Evolutionary conservation across 768 basidiomycete species (phyloP).

Genomic region (Termitomyces sp.): DNA sequence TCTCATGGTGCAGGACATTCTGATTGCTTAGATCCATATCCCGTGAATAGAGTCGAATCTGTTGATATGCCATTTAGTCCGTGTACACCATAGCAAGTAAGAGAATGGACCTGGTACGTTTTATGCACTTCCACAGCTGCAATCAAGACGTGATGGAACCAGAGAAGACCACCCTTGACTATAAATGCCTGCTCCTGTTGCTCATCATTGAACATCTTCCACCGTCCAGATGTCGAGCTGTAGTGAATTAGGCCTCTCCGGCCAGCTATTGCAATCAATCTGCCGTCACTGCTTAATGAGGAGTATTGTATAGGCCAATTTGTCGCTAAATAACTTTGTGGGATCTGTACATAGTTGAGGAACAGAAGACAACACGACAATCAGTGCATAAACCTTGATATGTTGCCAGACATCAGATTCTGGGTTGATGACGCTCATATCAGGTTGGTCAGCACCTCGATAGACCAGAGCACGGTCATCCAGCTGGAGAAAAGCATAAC

Average conservation of each 20-base stretch:
- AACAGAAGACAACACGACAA: not conserved
- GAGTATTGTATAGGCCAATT: conserved; percentile 97
- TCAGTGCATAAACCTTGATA: conserved; percentile 57
- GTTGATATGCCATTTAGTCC: conserved; percentile 3
- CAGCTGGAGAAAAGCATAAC: conserved; percentile 93
- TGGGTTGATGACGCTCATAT: conserved; percentile 97
- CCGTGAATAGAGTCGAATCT: conserved; percentile 93
- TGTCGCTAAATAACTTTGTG: conserved; percentile 76
- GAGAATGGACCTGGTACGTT: conserved; percentile 59
- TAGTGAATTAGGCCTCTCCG: conserved; percentile 89
- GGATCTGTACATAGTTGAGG: conserved; percentile 53
- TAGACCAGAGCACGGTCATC: conserved; percentile 93
- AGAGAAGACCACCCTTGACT: conserved; percentile 87
- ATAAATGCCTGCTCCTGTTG: conserved; percentile 81
- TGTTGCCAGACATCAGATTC: conserved; percentile 98
- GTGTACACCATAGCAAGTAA: not conserved
- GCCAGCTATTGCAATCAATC: conserved; percentile 90
- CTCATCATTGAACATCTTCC: conserved; percentile 84
- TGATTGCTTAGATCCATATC: conserved; percentile 82
- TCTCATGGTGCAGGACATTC: conserved; percentile 78
- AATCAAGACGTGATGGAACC: conserved; percentile 95
- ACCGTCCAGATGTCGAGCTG: conserved; percentile 88
- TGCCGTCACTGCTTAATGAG: conserved; percentile 83
- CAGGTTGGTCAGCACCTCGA: conserved; percentile 94
- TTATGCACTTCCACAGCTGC: conserved; percentile 82